Evolutionary conservation across 192 early-diverging fungal genomes (phyloP).

Genomic region (Coemansia sp.): DNA sequence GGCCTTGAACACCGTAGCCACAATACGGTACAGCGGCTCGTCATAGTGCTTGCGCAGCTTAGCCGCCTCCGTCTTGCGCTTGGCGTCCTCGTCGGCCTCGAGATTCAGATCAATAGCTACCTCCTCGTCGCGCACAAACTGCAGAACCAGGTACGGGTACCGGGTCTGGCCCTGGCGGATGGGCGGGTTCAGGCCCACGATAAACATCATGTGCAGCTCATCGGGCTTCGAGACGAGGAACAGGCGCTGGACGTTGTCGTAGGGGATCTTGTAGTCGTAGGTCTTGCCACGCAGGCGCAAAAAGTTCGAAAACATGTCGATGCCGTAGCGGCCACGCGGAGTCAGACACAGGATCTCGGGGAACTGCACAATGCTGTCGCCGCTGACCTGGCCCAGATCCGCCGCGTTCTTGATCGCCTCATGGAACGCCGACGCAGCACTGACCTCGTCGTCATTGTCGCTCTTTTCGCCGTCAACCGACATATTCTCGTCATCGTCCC

Average conservation of each 20-base stretch:
- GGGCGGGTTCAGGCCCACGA: constrained; percentile 94
- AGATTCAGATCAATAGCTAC: constrained; percentile 79
- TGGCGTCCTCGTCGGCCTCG: constrained; percentile 70
- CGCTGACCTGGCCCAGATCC: constrained; percentile 81
- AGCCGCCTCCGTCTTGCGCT: constrained; percentile 63
- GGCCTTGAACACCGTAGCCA: constrained; percentile 82
- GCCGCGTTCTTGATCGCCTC: constrained; percentile 90
- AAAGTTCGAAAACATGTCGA: constrained; percentile 89
- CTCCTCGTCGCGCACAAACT: constrained; percentile 94
- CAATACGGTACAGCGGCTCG: constrained; percentile 80
- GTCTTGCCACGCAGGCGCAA: constrained; percentile 95
- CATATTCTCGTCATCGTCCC: constrained; percentile 52
- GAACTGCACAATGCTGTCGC: constrained; percentile 90
- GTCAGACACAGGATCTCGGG: constrained; percentile 87
- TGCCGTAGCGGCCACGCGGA: constrained; percentile 90
- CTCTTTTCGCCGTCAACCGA: constrained; percentile 27
- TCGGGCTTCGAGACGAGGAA: constrained; percentile 93
- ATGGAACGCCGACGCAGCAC: constrained; percentile 74
- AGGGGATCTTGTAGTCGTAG: constrained; percentile 96
- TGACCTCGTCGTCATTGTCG: constrained; percentile 66
- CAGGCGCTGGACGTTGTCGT: constrained; percentile 78
- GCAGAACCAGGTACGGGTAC: constrained; percentile 94
- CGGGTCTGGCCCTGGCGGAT: constrained; percentile 95
- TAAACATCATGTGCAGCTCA: constrained; percentile 88
- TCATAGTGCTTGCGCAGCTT: constrained; percentile 83